Percentiles rank a stretch among this genome's conserved stretches.
phyloP scores from a whole-genome alignment of 495 filamentous ascomycete species.

The Tuber calosporum region DNA sequence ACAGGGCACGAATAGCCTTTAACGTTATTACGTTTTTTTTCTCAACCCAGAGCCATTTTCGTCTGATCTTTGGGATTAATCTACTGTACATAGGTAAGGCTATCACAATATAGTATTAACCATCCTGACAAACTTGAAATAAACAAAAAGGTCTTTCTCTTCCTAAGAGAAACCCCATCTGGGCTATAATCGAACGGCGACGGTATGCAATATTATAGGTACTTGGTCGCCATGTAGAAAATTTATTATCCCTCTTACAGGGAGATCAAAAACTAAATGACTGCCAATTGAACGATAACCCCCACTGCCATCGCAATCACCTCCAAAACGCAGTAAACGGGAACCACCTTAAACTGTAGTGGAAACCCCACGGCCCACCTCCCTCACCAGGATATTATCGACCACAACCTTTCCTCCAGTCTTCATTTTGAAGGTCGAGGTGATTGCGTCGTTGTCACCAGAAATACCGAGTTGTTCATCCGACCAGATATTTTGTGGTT shows the following conservation, averaged over 20 bases:
- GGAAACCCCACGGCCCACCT: conserved; percentile 43
- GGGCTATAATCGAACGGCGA: background rate
- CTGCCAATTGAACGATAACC: background rate
- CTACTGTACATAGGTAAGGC: background rate
- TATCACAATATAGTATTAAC: background rate
- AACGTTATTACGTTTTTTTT: background rate
- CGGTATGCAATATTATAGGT: background rate
- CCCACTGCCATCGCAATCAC: background rate
- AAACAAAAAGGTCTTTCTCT: background rate
- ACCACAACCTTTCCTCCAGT: conserved; percentile 43
- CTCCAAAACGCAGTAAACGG: background rate
- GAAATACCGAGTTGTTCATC: conserved; percentile 72
- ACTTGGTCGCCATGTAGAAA: background rate
- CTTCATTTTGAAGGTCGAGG: conserved; percentile 49
- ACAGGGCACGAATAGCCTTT: background rate
- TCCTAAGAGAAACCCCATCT: background rate
- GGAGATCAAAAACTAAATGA: background rate
- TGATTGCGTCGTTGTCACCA: conserved; percentile 29
- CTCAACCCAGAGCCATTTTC: background rate
- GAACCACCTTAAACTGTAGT: conserved; percentile 44
- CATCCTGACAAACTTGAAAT: background rate
- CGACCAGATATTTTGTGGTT: conserved; percentile 72
- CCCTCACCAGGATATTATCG: conserved; percentile 44
- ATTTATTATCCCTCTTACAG: background rate
- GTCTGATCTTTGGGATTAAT: background rate